phyloP scores from a whole-genome alignment of 495 filamentous ascomycete genomes.

The Talaromyces ruber region DNA sequence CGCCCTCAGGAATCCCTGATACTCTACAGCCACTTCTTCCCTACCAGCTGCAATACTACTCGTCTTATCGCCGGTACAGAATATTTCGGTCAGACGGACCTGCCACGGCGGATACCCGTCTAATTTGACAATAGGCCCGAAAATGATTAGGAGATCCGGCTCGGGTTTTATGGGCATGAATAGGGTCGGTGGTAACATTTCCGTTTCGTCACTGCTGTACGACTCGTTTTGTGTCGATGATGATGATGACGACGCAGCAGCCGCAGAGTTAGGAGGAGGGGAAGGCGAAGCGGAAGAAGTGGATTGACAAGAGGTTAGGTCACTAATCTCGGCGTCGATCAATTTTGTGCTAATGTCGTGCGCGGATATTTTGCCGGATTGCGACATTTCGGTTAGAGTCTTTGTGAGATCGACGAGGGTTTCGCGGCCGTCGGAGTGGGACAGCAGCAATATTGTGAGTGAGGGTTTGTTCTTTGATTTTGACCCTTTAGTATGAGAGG shows the following conservation, averaged over 20 bases:
- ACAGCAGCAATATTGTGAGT: slow-evolving; percentile 78
- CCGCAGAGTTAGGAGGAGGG: not conserved
- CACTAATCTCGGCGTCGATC: slow-evolving; percentile 80
- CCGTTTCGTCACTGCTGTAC: not conserved
- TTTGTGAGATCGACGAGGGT: slow-evolving; percentile 93
- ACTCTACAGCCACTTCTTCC: slow-evolving; percentile 59
- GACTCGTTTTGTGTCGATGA: not conserved
- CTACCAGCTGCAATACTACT: slow-evolving; percentile 23
- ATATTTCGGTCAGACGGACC: slow-evolving; percentile 89
- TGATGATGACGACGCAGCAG: not conserved
- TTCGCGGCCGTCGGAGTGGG: slow-evolving; percentile 79
- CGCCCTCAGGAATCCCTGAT: slow-evolving; percentile 83
- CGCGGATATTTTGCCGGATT: slow-evolving; percentile 70
- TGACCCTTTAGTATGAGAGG: slow-evolving; percentile 12
- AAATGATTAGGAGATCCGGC: slow-evolving; percentile 83
- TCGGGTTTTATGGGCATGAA: slow-evolving; percentile 39
- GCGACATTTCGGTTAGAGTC: slow-evolving; percentile 88
- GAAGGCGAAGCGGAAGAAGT: slow-evolving; percentile 10
- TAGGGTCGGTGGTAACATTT: not conserved
- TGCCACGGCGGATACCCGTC: slow-evolving; percentile 97
- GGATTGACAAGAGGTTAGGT: slow-evolving; percentile 36
- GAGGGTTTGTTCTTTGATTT: slow-evolving; percentile 24
- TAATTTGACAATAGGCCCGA: slow-evolving; percentile 70
- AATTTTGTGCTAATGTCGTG: slow-evolving; percentile 76
- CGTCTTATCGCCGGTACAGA: slow-evolving; percentile 42